Evolutionary conservation across 305 asterid species (phyloP).

Genomic region (Fraxinus platypoda): DNA sequence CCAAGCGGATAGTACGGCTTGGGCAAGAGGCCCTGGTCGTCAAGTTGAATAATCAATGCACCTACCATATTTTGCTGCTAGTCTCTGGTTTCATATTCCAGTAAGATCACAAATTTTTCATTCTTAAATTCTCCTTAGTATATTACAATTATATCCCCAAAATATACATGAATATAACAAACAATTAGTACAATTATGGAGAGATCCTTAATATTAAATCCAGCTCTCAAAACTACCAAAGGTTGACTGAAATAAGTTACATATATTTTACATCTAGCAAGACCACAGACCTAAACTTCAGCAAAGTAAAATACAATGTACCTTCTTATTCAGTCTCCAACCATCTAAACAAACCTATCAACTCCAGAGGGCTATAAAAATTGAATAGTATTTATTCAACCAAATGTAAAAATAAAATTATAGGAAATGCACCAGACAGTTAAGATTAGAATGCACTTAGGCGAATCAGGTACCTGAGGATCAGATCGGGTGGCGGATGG

Average conservation of each 20-base stretch:
- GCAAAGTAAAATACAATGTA: slow-evolving; percentile 33
- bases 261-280: slow-evolving; percentile 2
- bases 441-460: slow-evolving; percentile 28
- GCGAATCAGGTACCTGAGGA: slow-evolving; percentile 31
- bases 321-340: slow-evolving; percentile 29
- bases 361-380: neutral
- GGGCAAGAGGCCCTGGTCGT: neutral
- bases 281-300: slow-evolving; percentile 17
- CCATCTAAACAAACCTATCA: slow-evolving; percentile 6
- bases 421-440: slow-evolving; percentile 14
- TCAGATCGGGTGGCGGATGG: slow-evolving; percentile 54
- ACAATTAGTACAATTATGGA: neutral
- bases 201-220: slow-evolving; percentile 1
- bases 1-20: neutral
- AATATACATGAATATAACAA: neutral
- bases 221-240: neutral
- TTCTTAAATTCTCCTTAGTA: slow-evolving; percentile 3
- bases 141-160: neutral
- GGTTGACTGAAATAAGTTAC: slow-evolving; percentile 17
- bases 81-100: neutral
- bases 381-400: slow-evolving; percentile 13
- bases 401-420: slow-evolving; percentile 9
- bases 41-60: neutral
- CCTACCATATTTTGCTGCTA: slow-evolving; percentile 19
- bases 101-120: neutral